Conservation (phyloP, 2,329 filamentous ascomycete species). For the Phoma sp. region DNA sequence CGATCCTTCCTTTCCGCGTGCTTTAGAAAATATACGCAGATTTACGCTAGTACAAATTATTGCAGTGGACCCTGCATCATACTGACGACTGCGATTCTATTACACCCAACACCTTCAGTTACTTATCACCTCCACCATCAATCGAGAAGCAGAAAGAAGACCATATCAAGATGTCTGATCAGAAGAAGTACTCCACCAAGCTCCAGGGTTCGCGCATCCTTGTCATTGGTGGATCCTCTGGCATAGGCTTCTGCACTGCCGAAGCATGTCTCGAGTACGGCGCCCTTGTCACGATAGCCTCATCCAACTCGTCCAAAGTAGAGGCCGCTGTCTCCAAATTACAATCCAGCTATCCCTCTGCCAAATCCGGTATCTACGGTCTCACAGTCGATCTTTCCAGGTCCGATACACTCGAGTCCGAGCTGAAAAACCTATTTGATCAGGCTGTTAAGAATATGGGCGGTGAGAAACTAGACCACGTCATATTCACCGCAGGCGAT, state of each 20-base stretch:
- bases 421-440: slow-evolving; percentile 56
- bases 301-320: slow-evolving; percentile 61
- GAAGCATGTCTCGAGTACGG: slow-evolving; percentile 63
- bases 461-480: slow-evolving; percentile 58
- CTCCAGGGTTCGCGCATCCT: slow-evolving; percentile 59
- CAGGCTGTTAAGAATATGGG: slow-evolving; percentile 38
- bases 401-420: slow-evolving; percentile 54
- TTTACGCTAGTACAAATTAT: neutral
- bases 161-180: slow-evolving; percentile 41
- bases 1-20: slow-evolving; percentile 69
- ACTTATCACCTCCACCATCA: neutral
- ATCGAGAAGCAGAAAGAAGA: neutral
- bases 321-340: slow-evolving; percentile 55
- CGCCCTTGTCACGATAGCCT: slow-evolving; percentile 65
- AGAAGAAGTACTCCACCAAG: slow-evolving; percentile 57
- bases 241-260: slow-evolving; percentile 68
- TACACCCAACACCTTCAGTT: neutral
- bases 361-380: slow-evolving; percentile 49
- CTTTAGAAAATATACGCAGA: slow-evolving; percentile 32
- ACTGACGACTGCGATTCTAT: slow-evolving; percentile 3
- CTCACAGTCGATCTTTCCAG: slow-evolving; percentile 58
- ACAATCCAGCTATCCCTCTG: slow-evolving; percentile 52
- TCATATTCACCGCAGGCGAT: slow-evolving; percentile 64
- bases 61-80: slow-evolving; percentile 1
- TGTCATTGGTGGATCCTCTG: slow-evolving; percentile 68